These are phyloP conservation scores for Terfezia claveryi DNA, from an alignment of 495 filamentous ascomycete species.

Conservation along the genomic window DNA sequence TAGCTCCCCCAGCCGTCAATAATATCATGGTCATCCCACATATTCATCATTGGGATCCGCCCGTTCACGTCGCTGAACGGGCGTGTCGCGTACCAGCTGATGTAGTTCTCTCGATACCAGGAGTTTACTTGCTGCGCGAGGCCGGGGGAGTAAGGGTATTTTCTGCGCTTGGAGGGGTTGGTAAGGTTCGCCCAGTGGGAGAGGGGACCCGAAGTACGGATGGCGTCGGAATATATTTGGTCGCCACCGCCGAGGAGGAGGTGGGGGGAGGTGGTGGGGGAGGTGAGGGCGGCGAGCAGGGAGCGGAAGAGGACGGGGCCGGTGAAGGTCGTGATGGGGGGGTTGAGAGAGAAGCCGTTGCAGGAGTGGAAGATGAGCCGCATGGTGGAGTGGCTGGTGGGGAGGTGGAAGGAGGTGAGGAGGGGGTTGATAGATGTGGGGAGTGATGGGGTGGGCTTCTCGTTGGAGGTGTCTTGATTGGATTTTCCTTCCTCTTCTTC, in stretches of 20 bases:
- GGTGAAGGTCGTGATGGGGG: conserved; percentile 62
- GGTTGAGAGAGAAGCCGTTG: conserved; percentile 89
- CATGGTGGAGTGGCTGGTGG: conserved; percentile 64
- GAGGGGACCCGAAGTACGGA: conserved; percentile 63
- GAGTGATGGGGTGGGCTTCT: background rate
- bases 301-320: conserved; percentile 82
- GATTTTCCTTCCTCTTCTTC: background rate
- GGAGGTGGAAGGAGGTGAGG: conserved; percentile 42
- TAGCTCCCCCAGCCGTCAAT: conserved; percentile 90
- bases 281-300: conserved; percentile 27
- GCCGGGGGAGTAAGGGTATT: conserved; percentile 49
- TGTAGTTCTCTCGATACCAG: conserved; percentile 78
- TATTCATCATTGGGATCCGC: conserved; percentile 76
- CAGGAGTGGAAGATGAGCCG: conserved; percentile 90
- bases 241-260: conserved; percentile 93
- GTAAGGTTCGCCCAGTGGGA: conserved; percentile 55
- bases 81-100: conserved; percentile 63
- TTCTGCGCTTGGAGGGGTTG: conserved; percentile 62
- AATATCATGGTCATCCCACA: conserved; percentile 53
- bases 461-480: background rate
- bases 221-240: conserved; percentile 85
- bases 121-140: conserved; percentile 61
- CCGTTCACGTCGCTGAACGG: conserved; percentile 68
- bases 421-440: background rate
- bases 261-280: conserved; percentile 40